Conservation (phyloP, 257 asterid species). For the Nicotiana tomentosiformis region DNA sequence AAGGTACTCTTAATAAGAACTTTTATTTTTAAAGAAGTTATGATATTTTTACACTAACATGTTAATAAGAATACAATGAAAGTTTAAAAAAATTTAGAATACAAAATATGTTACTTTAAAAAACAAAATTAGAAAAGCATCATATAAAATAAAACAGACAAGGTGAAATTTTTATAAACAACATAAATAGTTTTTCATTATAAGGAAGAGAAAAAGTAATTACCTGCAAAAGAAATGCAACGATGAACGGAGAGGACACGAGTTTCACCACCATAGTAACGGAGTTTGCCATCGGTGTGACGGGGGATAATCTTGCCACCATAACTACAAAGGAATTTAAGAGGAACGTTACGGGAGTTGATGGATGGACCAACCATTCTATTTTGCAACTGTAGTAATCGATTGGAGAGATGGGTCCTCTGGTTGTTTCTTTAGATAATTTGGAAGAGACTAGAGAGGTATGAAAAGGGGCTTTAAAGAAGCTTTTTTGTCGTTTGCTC, state of each 20-base stretch:
- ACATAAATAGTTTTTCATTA: background rate
- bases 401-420: background rate
- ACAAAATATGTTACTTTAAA: background rate
- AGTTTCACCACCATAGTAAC: conserved; percentile 83
- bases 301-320: conserved; percentile 94
- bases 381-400: too few species aligned
- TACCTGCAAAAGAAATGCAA: conserved; percentile 61
- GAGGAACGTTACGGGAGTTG: conserved; percentile 21
- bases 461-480: conserved; percentile 12
- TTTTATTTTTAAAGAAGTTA: too few species aligned
- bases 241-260: conserved; percentile 72
- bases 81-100: too few species aligned
- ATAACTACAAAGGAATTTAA: conserved; percentile 67
- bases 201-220: background rate
- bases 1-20: too few species aligned
- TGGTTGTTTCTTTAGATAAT: background rate
- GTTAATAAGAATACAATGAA: too few species aligned
- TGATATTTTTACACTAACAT: too few species aligned
- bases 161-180: background rate
- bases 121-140: background rate
- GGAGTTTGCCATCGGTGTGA: conserved; percentile 81
- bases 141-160: background rate
- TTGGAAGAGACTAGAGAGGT: background rate
- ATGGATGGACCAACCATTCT: conserved; percentile 47
- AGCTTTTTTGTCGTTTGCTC: conserved; percentile 18